phyloP scores from a whole-genome alignment of 208 protist genomes.

The Vickermania ingenoplastis region DNA sequence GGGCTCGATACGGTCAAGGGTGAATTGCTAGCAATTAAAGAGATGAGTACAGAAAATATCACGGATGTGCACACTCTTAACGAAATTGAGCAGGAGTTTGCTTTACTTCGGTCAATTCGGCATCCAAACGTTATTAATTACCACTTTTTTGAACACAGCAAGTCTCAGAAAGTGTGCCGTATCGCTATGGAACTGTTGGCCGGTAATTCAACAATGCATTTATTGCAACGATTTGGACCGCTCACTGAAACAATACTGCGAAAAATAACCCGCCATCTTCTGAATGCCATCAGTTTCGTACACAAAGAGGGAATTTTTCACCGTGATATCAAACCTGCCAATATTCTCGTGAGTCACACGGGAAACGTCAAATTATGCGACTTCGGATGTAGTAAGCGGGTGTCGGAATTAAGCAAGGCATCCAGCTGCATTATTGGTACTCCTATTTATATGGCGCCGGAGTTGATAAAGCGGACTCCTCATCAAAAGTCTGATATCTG shows the following conservation, averaged over 20 bases:
- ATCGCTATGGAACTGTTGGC: slow-evolving; percentile 86
- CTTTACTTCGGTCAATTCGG: slow-evolving; percentile 60
- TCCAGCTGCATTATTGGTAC: slow-evolving; percentile 83
- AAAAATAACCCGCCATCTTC: slow-evolving; percentile 52
- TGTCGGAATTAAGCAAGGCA: slow-evolving; percentile 75
- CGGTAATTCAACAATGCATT: slow-evolving; percentile 69
- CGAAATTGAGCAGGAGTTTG: slow-evolving; percentile 79
- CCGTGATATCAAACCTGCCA: slow-evolving; percentile 88
- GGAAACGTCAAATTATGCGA: slow-evolving; percentile 88
- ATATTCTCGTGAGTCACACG: slow-evolving; percentile 78
- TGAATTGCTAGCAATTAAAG: slow-evolving; percentile 84
- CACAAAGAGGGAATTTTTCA: slow-evolving; percentile 86
- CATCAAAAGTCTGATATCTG: slow-evolving; percentile 85
- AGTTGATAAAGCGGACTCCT: slow-evolving; percentile 79
- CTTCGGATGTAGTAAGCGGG: slow-evolving; percentile 87
- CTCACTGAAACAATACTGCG: slow-evolving; percentile 73
- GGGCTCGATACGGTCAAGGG: slow-evolving; percentile 75
- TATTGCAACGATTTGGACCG: slow-evolving; percentile 74
- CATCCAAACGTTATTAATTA: slow-evolving; percentile 88
- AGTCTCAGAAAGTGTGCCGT: slow-evolving; percentile 75
- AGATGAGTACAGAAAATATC: slow-evolving; percentile 73
- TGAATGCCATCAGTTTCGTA: slow-evolving; percentile 79
- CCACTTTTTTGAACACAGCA: slow-evolving; percentile 79
- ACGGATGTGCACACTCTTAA: slow-evolving; percentile 59
- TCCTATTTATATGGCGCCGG: slow-evolving; percentile 85